Percentiles rank a stretch among this genome's conserved stretches.
phyloP scores from a whole-genome alignment of 2,329 filamentous ascomycete species.

The Neopestalotiopsis rosae region DNA sequence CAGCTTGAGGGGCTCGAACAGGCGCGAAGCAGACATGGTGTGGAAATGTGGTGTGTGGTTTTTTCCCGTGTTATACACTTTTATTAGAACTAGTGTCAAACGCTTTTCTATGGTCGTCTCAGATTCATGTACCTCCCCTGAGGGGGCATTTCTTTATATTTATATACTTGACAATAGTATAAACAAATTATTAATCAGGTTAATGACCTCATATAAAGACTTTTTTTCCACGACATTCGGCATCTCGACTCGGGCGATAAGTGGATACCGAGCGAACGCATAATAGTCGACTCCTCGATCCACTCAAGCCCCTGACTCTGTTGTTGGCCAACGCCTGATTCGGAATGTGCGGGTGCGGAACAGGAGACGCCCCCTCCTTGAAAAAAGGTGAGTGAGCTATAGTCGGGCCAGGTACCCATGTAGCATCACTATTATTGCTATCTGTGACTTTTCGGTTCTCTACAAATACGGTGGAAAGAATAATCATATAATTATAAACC shows the following conservation, averaged over 20 bases:
- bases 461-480: too few relatives aligned
- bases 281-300: background rate
- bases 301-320: background rate
- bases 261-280: background rate
- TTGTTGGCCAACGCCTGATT: background rate
- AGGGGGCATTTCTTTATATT: background rate
- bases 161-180: constrained; percentile 1
- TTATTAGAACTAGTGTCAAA: background rate
- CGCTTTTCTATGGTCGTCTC: background rate
- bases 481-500: too few relatives aligned
- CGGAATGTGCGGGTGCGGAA: background rate
- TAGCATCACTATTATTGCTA: too few relatives aligned
- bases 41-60: background rate
- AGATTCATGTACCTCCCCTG: background rate
- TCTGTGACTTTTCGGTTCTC: too few relatives aligned
- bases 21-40: constrained; percentile 21
- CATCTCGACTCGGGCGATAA: background rate
- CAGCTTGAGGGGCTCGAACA: constrained; percentile 48
- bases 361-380: background rate
- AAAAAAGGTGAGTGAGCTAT: background rate
- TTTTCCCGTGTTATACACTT: background rate
- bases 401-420: background rate
- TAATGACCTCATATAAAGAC: constrained; percentile 2
- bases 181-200: constrained; percentile 6
- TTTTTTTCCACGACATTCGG: constrained; percentile 7